phyloP scores from a whole-genome alignment of 2,329 filamentous ascomycete species.

The Fusarium chuoi region DNA sequence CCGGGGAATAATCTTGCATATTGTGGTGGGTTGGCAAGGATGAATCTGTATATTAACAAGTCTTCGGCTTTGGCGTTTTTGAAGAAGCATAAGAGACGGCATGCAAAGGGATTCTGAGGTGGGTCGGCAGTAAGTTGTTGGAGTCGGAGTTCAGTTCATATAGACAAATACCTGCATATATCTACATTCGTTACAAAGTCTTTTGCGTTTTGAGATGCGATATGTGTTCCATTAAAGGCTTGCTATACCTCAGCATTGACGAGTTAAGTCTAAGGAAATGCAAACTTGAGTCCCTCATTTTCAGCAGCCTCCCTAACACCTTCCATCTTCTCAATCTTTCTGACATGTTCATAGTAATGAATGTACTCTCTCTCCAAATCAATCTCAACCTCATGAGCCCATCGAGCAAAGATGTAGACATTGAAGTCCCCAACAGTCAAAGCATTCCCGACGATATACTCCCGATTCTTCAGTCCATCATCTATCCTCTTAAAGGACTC shows the following conservation, averaged over 20 bases:
- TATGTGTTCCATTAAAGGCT: no score
- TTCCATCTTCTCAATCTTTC: not conserved
- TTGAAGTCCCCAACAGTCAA: slow-evolving; percentile 37
- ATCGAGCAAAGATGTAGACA: slow-evolving; percentile 37
- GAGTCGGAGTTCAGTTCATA: not conserved
- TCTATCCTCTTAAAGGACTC: slow-evolving; percentile 21
- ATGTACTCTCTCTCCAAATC: slow-evolving; percentile 20
- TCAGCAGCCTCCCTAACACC: not conserved
- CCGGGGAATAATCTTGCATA: slow-evolving; percentile 48
- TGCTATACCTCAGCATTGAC: not conserved
- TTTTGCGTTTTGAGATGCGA: not conserved
- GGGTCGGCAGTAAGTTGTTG: no score
- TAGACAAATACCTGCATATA: not conserved
- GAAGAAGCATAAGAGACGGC: slow-evolving; percentile 14
- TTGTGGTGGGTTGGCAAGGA: slow-evolving; percentile 46
- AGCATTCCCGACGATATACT: slow-evolving; percentile 11
- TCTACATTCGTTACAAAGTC: not conserved
- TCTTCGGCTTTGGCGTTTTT: slow-evolving; percentile 12
- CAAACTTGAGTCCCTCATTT: slow-evolving; percentile 1
- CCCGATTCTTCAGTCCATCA: accelerated
- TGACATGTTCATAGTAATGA: not conserved
- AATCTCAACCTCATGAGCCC: slow-evolving; percentile 12
- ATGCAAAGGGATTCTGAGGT: not conserved
- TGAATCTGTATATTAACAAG: slow-evolving; percentile 49
- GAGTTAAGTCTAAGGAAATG: not conserved